Evolutionary conservation across 2,329 filamentous ascomycete genomes (phyloP).

Genomic region (Talaromyces sp.): DNA sequence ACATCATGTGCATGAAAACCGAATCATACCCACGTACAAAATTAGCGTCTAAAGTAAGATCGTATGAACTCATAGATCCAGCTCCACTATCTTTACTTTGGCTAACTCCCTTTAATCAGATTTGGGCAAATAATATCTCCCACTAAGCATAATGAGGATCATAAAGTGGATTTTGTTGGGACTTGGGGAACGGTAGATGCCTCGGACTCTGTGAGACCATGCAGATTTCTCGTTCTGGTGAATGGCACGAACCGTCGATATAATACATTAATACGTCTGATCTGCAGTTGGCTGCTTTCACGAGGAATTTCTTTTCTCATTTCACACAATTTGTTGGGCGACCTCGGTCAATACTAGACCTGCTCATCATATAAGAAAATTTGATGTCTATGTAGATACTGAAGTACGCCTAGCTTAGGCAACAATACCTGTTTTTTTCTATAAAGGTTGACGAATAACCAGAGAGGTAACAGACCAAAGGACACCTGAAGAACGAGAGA

Average conservation of each 20-base stretch:
- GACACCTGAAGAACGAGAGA: not conserved
- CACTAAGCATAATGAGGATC: not conserved
- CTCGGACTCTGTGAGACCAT: not conserved
- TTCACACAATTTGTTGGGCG: not conserved
- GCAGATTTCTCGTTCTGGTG: not conserved
- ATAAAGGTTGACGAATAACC: not conserved
- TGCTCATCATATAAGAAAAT: not conserved
- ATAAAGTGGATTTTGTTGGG: slow-evolving; percentile 4
- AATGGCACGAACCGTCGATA: not conserved
- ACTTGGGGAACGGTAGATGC: not conserved
- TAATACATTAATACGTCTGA: not conserved
- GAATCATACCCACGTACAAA: not conserved
- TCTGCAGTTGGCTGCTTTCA: not conserved
- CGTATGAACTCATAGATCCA: not conserved
- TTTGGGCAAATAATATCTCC: not conserved
- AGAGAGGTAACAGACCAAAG: not conserved
- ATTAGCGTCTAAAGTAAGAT: not conserved
- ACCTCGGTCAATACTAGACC: not conserved
- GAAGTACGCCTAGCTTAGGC: not conserved
- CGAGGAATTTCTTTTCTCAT: not conserved
- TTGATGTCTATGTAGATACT: too few relatives aligned
- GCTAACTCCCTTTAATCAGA: not conserved
- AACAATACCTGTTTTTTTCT: not conserved
- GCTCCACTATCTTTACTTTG: not conserved
- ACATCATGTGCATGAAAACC: not conserved